Evolutionary conservation across 495 filamentous ascomycete genomes (phyloP).

Genomic region (Physcia stellaris): DNA sequence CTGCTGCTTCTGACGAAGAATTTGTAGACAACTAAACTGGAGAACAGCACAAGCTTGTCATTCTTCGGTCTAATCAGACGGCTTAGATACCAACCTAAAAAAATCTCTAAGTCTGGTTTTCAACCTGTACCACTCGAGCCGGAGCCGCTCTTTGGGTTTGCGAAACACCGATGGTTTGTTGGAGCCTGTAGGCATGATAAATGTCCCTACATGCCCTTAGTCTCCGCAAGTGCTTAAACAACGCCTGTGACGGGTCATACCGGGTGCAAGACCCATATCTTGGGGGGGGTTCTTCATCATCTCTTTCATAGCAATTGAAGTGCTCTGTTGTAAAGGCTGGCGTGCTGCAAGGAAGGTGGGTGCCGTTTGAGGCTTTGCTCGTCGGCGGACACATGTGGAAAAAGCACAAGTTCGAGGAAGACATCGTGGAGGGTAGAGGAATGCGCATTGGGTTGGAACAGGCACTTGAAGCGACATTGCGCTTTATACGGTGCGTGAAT

Average conservation of each 20-base stretch:
- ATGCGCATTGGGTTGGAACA: constrained; percentile 1
- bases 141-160: constrained; percentile 27
- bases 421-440: constrained; percentile 4
- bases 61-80: neutral
- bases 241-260: constrained; percentile 10
- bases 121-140: constrained; percentile 34
- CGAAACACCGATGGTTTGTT: constrained; percentile 43
- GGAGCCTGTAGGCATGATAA: constrained; percentile 41
- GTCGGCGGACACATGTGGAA: neutral
- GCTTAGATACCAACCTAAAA: constrained; percentile 22
- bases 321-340: constrained; percentile 27
- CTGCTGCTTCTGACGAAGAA: constrained; percentile 29
- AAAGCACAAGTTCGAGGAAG: neutral
- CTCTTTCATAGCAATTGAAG: constrained; percentile 22
- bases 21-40: constrained; percentile 24
- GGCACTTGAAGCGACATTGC: neutral
- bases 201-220: constrained; percentile 25
- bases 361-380: neutral
- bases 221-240: neutral
- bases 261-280: constrained; percentile 40
- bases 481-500: too few relatives aligned
- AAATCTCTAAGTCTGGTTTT: constrained; percentile 27
- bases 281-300: constrained; percentile 23
- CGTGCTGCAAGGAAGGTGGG: neutral
- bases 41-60: neutral